Percentiles rank a stretch among this genome's conserved stretches.
These are phyloP conservation scores for Fraxinus xanthoxyloides DNA, from an alignment of 305 asterid genomes.

Conservation along the genomic window DNA sequence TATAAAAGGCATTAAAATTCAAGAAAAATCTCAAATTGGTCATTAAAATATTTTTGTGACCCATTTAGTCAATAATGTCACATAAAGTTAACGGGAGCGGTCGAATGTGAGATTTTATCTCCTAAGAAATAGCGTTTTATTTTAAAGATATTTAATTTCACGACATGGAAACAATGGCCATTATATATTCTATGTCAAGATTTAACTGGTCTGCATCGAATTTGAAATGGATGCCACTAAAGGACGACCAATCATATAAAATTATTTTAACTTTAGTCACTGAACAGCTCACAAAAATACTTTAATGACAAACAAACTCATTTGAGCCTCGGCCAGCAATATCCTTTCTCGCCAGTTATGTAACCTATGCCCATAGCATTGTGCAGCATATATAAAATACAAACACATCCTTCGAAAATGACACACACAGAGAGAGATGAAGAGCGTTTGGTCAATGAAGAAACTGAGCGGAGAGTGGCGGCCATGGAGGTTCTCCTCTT, in stretches of 20 bases:
- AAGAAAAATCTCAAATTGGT: not conserved
- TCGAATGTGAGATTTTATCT: not conserved
- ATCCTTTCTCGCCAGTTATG: not conserved
- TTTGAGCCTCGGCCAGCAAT: conserved; percentile 3
- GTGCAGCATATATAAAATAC: not conserved
- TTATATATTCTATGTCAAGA: not conserved
- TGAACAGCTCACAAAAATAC: not conserved
- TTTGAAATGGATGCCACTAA: not conserved
- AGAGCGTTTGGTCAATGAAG: conserved; percentile 29
- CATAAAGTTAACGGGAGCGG: not conserved
- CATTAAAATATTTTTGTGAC: not conserved
- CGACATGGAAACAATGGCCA: not conserved
- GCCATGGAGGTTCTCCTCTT: conserved; percentile 25
- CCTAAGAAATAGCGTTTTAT: not conserved
- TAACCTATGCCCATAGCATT: not conserved
- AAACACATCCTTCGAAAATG: not conserved
- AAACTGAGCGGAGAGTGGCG: conserved; percentile 14
- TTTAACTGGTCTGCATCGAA: not conserved
- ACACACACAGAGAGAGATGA: not conserved
- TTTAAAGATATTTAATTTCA: not conserved
- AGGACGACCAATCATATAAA: not conserved
- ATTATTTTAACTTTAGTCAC: not conserved
- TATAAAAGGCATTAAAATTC: not conserved
- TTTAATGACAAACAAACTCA: not conserved
- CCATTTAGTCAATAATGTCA: not conserved